Base-by-base conservation (phyloP, 768 basidiomycete species). In the Fomitopsis serialis region DNA sequence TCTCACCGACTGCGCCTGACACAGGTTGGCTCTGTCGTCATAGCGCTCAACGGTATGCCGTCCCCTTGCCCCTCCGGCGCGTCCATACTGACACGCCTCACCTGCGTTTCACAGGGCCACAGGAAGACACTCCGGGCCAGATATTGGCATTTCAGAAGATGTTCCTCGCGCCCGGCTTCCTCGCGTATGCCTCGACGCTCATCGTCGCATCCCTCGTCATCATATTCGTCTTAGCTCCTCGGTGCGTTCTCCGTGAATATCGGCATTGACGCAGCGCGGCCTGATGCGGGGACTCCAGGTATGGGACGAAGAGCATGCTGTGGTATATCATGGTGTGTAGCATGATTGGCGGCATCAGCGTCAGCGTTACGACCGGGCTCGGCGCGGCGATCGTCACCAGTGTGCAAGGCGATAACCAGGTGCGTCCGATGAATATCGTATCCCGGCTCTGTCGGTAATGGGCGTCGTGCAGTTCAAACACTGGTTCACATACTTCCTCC, bases 301-400 rank as follows among this genome's bases (percentile, higher is more conserved):
- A 89, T 65, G 95, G 96, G 47, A 92, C 87, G 71, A 83, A 84
- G 71, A 90, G 83, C 64, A 97, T 98, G 96, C 69, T 98, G 49
- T 92, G 90, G 89, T 92, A 96, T 68, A 95, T 98, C 58, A 75
- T 79, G 40, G 90, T 99, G 43, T 99, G 97, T 70, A 92, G 88
- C 58, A 85, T 98, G 79, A 98, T 99, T 64, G 97, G 97, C 17
- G 97, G 97, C 0, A 86, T 96, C 45, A 90, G 87, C 53, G 92
- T 96, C 59, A 92, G 89, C 61, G 95, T 96, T 51, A 96, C 95
- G 13, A 94, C 92, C 29, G 96, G 97, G 32, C 78, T 98, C 35
- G 94, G 97, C 43, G 76, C 91, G 42, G 87, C 93, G 21, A 97
- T 98, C 61, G 86, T 99, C 24, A 84, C 87, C 46, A 82, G 82